Conservation (phyloP, 768 basidiomycete genomes). For the Nidularia pulvinata region DNA sequence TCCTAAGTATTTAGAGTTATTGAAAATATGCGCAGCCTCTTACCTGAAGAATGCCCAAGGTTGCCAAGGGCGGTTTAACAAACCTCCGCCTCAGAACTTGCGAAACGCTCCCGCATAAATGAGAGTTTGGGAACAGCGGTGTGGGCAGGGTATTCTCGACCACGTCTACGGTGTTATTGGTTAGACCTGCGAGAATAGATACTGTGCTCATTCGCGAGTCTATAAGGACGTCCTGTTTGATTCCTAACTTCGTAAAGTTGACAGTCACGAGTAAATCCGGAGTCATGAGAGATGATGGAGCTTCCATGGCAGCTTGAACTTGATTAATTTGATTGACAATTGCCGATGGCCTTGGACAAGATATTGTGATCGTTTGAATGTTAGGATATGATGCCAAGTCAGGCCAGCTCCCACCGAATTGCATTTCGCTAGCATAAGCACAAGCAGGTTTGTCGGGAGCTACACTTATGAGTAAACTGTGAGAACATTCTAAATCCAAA, state of each 20-base stretch:
- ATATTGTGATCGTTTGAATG: background rate
- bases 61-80: too few relatives aligned
- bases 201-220: background rate
- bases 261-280: background rate
- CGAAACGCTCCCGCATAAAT: too few relatives aligned
- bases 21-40: too few relatives aligned
- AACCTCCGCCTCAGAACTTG: too few relatives aligned
- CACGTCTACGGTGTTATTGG: too few relatives aligned
- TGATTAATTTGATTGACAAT: background rate
- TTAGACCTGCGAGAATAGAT: background rate
- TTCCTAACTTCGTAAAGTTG: background rate
- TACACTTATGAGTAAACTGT: too few relatives aligned
- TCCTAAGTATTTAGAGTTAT: too few relatives aligned
- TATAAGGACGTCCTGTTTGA: background rate
- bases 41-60: too few relatives aligned
- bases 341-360: background rate
- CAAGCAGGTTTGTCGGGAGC: background rate
- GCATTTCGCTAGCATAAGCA: background rate
- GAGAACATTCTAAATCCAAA: too few relatives aligned
- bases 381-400: background rate
- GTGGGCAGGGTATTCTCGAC: too few relatives aligned
- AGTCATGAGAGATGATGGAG: background rate
- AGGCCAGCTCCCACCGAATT: background rate
- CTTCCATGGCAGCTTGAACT: background rate
- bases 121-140: too few relatives aligned